Evolutionary conservation across 1,284 basidiomycete genomes (phyloP).

Genomic region (Moniliophthora roreri): DNA sequence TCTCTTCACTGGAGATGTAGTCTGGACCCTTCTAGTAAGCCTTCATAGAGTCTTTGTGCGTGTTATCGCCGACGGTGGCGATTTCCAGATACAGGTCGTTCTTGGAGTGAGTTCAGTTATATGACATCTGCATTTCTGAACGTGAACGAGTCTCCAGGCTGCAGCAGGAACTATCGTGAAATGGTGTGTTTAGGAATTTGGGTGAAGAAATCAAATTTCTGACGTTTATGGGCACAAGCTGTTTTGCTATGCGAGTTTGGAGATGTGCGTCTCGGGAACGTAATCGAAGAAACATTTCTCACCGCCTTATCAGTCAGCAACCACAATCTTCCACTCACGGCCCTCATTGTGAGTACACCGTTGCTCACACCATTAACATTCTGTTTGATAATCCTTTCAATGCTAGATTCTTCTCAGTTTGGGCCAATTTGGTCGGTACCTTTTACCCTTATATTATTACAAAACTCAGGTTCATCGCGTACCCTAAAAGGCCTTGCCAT

Average conservation of each 20-base stretch:
- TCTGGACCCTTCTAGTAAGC: conserved; percentile 10
- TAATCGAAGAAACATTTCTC: background rate
- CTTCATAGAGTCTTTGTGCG: no score
- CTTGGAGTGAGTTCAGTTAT: background rate
- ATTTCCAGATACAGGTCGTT: background rate
- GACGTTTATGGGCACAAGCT: background rate
- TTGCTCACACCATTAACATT: background rate
- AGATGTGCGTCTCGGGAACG: conserved; percentile 8
- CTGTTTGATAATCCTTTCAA: background rate
- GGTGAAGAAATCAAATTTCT: background rate
- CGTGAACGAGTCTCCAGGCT: background rate
- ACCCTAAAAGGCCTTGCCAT: background rate
- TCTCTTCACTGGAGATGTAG: conserved; percentile 5
- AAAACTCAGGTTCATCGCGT: background rate
- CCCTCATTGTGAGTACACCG: conserved; percentile 9
- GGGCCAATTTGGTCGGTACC: conserved; percentile 12
- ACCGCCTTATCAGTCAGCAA: conserved; percentile 11
- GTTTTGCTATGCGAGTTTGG: conserved; percentile 17
- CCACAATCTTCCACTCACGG: conserved; percentile 10
- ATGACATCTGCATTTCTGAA: no score
- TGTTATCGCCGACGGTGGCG: background rate
- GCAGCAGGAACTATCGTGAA: conserved; percentile 14
- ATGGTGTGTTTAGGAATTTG: conserved; percentile 3
- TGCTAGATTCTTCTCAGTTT: background rate
- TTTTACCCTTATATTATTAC: background rate